Percentiles rank a stretch among this genome's conserved stretches.
Conservation (phyloP, 2,329 filamentous ascomycete species). For the Trichoderma citrinoviride region DNA sequence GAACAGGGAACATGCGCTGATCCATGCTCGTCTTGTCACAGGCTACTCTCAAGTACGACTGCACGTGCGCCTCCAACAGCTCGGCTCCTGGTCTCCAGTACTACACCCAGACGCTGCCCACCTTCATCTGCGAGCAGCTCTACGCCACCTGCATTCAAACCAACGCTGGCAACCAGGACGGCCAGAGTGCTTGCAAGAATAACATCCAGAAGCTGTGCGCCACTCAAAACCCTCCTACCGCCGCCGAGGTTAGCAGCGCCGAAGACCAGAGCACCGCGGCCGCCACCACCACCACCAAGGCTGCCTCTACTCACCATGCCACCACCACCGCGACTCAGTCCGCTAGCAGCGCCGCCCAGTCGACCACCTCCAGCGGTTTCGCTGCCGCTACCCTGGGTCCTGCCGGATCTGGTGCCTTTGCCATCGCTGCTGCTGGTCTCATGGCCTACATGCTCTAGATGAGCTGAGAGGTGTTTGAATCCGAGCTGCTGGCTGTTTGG, state of each 20-base stretch:
- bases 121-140: constrained; percentile 51
- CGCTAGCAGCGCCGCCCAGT: constrained; percentile 34
- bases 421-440: constrained; percentile 48
- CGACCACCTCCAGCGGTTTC: constrained; percentile 31
- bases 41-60: constrained; percentile 46
- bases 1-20: constrained; percentile 18
- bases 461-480: constrained; percentile 24
- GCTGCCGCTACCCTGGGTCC: constrained; percentile 45
- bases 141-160: constrained; percentile 47
- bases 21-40: constrained; percentile 28
- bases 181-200: constrained; percentile 48
- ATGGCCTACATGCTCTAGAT: constrained; percentile 51
- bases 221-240: constrained; percentile 35
- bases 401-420: constrained; percentile 44
- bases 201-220: constrained; percentile 51
- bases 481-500: constrained; percentile 18
- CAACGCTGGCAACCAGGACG: constrained; percentile 42
- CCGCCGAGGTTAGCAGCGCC: constrained; percentile 27
- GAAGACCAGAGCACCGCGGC: constrained; percentile 20
- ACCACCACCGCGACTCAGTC: constrained; percentile 17
- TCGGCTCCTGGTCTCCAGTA: constrained; percentile 51
- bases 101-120: constrained; percentile 52
- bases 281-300: constrained; percentile 28
- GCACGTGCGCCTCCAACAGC: constrained; percentile 48
- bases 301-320: constrained; percentile 28